Base-by-base conservation (phyloP, 768 basidiomycete genomes). In the Lactarius vividus region DNA sequence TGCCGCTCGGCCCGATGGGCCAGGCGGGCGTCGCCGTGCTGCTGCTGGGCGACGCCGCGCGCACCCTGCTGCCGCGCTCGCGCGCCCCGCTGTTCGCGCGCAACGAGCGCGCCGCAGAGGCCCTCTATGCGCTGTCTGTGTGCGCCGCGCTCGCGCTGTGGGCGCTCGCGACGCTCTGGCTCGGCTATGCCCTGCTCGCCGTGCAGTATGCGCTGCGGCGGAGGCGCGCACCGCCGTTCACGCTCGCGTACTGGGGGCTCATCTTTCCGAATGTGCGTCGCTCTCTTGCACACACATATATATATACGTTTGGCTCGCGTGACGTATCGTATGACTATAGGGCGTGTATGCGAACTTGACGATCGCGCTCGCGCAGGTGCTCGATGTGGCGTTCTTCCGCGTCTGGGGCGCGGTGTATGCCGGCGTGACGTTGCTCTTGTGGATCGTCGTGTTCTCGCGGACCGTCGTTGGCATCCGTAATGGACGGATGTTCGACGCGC, bases 1-100 rank as follows among this genome's bases (percentile, higher is more conserved):
- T 92, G n/a, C 88, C 89, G 0, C 74, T 92, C 2, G 91, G 91
- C 3, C 88, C 91, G 0, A 83, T 83, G 61, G 89, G 85, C 28
- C 89, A 92, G 72, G 82, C 86, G 11, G 87, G 85, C 1, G 86
- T 81, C 68, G 79, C 84, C 1, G 72, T 86, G 42, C 75, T 87
- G 20, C 71, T 86, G 7, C 80, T 85, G n/a, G 87, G 87, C 11
- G 78, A 82, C 18, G 80, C 77, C 58, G 78, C 84, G 72, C 74
- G 75, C 42, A 59, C 68, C 9, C 71, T 79, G 18, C 68, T 83
- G 0, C 80, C 82, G 9, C 16, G 37, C 72, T 9, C 72, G 75
- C 11, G 77, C 75, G 28, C 63, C 62, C 20, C 71, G 8, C 76
- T 85, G 57, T 76, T 84, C 16, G 71, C 70, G 35, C 0, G 11